A percentile compares a stretch with the other conserved stretches of the same genome.
phyloP scores from a whole-genome alignment of 768 basidiomycete genomes.

The Lentinula aciculospora region DNA sequence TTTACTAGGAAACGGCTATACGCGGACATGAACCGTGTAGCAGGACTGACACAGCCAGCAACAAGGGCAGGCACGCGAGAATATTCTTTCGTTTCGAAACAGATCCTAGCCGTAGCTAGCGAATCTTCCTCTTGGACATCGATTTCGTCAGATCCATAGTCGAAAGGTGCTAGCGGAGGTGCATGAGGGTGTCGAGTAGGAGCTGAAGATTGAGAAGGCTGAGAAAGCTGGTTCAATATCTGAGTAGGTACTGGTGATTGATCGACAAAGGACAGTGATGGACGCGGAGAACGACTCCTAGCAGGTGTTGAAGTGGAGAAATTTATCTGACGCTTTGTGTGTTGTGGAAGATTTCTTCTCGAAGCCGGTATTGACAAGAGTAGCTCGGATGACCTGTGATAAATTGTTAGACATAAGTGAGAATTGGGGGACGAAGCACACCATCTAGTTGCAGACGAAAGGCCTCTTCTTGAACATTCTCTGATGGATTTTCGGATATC shows the following conservation, averaged over 20 bases:
- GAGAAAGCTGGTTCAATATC: conserved; percentile 18
- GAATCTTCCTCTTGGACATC: conserved; percentile 65
- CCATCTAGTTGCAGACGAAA: conserved; percentile 75
- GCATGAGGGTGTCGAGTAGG: conserved; percentile 28
- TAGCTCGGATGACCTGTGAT: conserved; percentile 69
- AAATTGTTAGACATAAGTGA: conserved; percentile 10
- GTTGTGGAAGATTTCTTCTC: conserved; percentile 32
- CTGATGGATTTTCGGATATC: conserved; percentile 58
- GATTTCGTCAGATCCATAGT: conserved; percentile 35
- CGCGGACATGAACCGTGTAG: conserved; percentile 68
- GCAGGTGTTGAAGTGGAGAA: conserved; percentile 62
- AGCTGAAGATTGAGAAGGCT: conserved; percentile 16
- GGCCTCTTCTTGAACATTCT: conserved; percentile 71
- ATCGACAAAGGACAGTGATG: conserved; percentile 29
- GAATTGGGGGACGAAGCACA: conserved; percentile 24
- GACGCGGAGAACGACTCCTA: conserved; percentile 35
- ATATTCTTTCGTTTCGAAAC: conserved; percentile 75
- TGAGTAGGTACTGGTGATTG: conserved; percentile 29
- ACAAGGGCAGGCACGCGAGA: conserved; percentile 65
- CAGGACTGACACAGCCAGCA: conserved; percentile 58
- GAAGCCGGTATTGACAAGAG: conserved; percentile 51
- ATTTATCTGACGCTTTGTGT: conserved; percentile 19
- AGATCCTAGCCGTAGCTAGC: conserved; percentile 66
- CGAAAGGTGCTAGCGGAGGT: conserved; percentile 24
- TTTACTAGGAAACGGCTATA: conserved; percentile 87